Conservation (phyloP, 768 basidiomycete species). For the Clavaria fumosa region DNA sequence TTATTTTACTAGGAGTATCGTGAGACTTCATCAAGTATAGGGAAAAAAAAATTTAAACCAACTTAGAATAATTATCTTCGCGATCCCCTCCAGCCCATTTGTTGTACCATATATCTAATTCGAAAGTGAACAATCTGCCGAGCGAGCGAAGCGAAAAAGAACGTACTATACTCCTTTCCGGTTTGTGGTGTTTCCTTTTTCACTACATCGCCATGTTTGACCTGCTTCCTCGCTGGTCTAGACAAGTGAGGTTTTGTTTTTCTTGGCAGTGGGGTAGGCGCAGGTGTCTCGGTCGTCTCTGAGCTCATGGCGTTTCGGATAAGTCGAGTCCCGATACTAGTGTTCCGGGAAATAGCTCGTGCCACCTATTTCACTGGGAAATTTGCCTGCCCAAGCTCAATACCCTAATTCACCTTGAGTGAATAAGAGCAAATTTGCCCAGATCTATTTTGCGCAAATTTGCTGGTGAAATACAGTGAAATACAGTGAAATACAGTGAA, state of each 20-base stretch:
- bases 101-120: slow-evolving; percentile 96
- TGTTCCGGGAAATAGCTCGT: too few relatives aligned
- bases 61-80: slow-evolving; percentile 95
- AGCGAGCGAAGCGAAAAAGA: slow-evolving; percentile 1
- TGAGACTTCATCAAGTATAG: too few relatives aligned
- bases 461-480: too few relatives aligned
- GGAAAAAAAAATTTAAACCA: slow-evolving; percentile 13
- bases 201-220: slow-evolving; percentile 79
- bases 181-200: slow-evolving; percentile 82
- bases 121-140: slow-evolving; percentile 7
- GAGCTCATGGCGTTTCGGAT: too few relatives aligned
- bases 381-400: too few relatives aligned
- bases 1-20: slow-evolving; percentile 53
- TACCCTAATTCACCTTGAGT: too few relatives aligned
- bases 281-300: slow-evolving; percentile 12
- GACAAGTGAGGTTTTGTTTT: slow-evolving; percentile 64
- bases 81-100: slow-evolving; percentile 99
- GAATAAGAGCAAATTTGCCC: too few relatives aligned
- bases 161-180: slow-evolving; percentile 91
- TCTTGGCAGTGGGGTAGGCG: slow-evolving; percentile 5
- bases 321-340: too few relatives aligned
- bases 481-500: too few relatives aligned
- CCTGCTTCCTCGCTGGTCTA: slow-evolving; percentile 91
- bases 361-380: too few relatives aligned
- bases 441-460: too few relatives aligned